Evolutionary conservation across 2,329 filamentous ascomycete species (phyloP).

Genomic region (Fusarium hainanense): DNA sequence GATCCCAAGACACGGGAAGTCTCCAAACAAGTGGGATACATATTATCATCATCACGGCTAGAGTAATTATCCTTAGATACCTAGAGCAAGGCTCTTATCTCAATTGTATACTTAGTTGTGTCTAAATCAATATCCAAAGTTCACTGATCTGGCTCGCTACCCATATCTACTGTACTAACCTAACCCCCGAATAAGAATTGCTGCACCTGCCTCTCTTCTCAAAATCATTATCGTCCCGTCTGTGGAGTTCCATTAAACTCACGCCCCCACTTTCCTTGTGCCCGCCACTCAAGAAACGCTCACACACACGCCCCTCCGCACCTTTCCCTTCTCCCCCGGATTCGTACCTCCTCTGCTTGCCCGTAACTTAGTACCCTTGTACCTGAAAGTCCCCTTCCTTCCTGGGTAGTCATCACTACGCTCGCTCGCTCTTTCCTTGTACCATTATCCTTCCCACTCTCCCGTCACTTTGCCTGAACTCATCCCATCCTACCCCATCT

Average conservation of each 20-base stretch:
- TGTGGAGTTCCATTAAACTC: slow-evolving; percentile 18
- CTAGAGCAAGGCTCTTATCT: not conserved
- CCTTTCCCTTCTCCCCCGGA: slow-evolving; percentile 40
- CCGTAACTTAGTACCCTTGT: slow-evolving; percentile 38
- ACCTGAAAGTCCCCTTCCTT: slow-evolving; percentile 37
- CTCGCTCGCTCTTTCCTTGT: slow-evolving; percentile 40
- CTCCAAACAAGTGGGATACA: slow-evolving; percentile 16
- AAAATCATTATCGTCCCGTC: slow-evolving; percentile 33
- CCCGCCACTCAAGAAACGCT: slow-evolving; percentile 12
- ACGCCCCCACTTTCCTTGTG: slow-evolving; percentile 10
- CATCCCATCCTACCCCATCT: slow-evolving; percentile 32
- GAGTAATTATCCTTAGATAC: not conserved
- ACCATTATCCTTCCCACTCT: slow-evolving; percentile 42
- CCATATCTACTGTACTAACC: not conserved
- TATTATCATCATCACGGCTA: not conserved
- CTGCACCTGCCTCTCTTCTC: slow-evolving; percentile 14
- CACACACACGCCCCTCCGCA: slow-evolving; percentile 32
- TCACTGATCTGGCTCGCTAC: not conserved
- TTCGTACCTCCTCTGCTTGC: slow-evolving; percentile 33
- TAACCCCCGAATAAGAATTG: not conserved
- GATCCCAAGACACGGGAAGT: slow-evolving; percentile 9
- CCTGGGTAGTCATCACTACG: slow-evolving; percentile 38
- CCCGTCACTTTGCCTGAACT: slow-evolving; percentile 37
- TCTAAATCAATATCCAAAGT: not conserved
- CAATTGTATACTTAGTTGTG: not conserved